Evolutionary conservation across 2,329 filamentous ascomycete genomes (phyloP).

Genomic region (Albifimbria verrucaria): DNA sequence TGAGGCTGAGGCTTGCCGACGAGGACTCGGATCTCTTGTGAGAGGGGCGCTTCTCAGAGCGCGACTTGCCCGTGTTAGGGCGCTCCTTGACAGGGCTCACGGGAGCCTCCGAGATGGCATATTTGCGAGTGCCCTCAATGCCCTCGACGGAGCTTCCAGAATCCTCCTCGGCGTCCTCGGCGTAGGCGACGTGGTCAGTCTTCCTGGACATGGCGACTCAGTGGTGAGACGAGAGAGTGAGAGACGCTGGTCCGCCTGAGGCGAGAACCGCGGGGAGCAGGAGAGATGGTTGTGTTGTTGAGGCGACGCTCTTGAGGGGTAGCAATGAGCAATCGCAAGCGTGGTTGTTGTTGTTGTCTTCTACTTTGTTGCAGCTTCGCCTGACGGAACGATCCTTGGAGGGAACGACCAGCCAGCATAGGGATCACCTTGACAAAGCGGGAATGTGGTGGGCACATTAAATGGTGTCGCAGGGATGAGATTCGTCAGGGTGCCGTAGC

Average conservation of each 20-base stretch:
- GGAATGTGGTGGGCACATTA: constrained; percentile 1
- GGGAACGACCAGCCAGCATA: background rate
- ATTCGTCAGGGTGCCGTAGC: too few relatives aligned
- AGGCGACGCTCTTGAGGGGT: background rate
- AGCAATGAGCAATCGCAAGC: background rate
- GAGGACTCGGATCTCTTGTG: constrained; percentile 35
- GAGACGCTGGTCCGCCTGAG: constrained; percentile 1
- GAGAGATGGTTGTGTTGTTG: background rate
- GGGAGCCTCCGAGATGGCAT: constrained; percentile 45
- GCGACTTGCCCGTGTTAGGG: constrained; percentile 49
- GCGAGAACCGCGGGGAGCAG: constrained; percentile 5
- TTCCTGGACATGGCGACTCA: constrained; percentile 39
- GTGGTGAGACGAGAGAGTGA: background rate
- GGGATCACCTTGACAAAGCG: background rate
- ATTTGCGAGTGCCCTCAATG: constrained; percentile 36
- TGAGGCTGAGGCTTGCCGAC: constrained; percentile 28
- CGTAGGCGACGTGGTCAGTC: constrained; percentile 35
- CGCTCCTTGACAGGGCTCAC: constrained; percentile 43
- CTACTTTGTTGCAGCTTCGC: background rate
- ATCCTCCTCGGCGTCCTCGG: constrained; percentile 53
- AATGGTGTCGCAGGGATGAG: background rate
- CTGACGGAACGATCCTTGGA: constrained; percentile 1
- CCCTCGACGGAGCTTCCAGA: constrained; percentile 39
- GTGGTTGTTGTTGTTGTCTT: background rate
- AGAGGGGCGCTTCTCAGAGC: constrained; percentile 32